phyloP scores from a whole-genome alignment of 1,284 basidiomycete species.

The Wolfiporia cocos region DNA sequence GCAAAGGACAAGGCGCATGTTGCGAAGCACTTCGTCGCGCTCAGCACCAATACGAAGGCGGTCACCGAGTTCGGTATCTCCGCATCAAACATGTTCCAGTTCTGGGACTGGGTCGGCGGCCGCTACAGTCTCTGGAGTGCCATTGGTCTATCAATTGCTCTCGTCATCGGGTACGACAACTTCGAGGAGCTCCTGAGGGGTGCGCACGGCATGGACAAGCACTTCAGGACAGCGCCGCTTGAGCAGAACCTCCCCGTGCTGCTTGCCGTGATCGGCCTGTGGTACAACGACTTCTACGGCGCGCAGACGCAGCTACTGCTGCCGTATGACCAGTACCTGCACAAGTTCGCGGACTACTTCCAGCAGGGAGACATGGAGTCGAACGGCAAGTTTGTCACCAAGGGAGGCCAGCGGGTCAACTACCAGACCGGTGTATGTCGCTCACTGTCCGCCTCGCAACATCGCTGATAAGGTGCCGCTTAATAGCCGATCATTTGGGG shows the following conservation, averaged over 20 bases:
- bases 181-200: slow-evolving; percentile 89
- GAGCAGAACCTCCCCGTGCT: slow-evolving; percentile 93
- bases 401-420: slow-evolving; percentile 85
- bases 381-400: slow-evolving; percentile 96
- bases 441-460: neutral
- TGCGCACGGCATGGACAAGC: slow-evolving; percentile 96
- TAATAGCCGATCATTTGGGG: slow-evolving; percentile 95
- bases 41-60: slow-evolving; percentile 93
- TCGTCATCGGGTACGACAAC: slow-evolving; percentile 92
- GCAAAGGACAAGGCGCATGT: slow-evolving; percentile 90
- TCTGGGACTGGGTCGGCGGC: slow-evolving; percentile 99
- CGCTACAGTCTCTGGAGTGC: slow-evolving; percentile 98
- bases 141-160: slow-evolving; percentile 91
- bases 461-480: neutral
- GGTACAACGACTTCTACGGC: slow-evolving; percentile 99
- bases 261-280: slow-evolving; percentile 88
- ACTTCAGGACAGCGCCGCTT: slow-evolving; percentile 86
- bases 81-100: slow-evolving; percentile 96
- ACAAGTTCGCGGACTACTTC: slow-evolving; percentile 99
- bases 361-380: slow-evolving; percentile 99
- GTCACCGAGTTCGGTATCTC: slow-evolving; percentile 96
- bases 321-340: slow-evolving; percentile 97
- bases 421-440: slow-evolving; percentile 92
- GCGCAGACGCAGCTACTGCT: slow-evolving; percentile 93
- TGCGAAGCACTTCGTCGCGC: slow-evolving; percentile 98